Base-by-base conservation (phyloP, 202 grass and related monocot species). In the Panicum hallii region DNA sequence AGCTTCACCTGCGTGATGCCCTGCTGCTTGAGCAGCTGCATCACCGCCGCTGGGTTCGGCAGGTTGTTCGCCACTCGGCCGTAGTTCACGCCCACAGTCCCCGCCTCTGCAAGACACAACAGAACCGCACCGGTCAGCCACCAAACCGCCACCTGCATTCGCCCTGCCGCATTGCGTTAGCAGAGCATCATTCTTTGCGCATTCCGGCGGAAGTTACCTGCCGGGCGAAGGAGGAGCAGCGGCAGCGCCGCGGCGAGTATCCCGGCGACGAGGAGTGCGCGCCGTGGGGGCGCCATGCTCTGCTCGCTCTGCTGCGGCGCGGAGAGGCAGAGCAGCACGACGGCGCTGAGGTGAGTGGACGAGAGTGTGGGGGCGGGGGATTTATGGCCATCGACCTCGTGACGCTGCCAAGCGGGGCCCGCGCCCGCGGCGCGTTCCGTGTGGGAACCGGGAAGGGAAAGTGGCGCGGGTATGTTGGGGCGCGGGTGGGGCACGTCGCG, bases 11-110 rank as follows among this genome's bases (percentile, higher is more conserved):
- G 90, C 16, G 83, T 43, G 17, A 99, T 79, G 67, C 93, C 96
- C 71, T 89, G 88, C 67, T 88, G 72, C 83, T 99, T 95, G 2
- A 99, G 84, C 28, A 99, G 96, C 86, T 92, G 82, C 60, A 87
- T 93, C 15, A 99, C 96, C 16, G 77, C 61, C 1, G 88, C 8
- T 13, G 93, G 83, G 16, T 53, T 63, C 0, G 96, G 96, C 3
- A 99, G 91, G 88, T 99, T 73, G 79, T 92, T 99, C 11, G 96
- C 96, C 67, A 99, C 93, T 17, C 93, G 60, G n/a, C 96, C 96
- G 41, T 90, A 99, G 91, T 99, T 99, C 47, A 99, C 86, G 23
- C 96, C 96, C 71, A 99, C 84, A 5, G 71, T 72, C 0, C 96
- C 91, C 7, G 84, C 96, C 19, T 94, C 91, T 95, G 90, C 75